phyloP scores from a whole-genome alignment of 2,329 filamentous ascomycete species.

The Incumbomyces delicatus region DNA sequence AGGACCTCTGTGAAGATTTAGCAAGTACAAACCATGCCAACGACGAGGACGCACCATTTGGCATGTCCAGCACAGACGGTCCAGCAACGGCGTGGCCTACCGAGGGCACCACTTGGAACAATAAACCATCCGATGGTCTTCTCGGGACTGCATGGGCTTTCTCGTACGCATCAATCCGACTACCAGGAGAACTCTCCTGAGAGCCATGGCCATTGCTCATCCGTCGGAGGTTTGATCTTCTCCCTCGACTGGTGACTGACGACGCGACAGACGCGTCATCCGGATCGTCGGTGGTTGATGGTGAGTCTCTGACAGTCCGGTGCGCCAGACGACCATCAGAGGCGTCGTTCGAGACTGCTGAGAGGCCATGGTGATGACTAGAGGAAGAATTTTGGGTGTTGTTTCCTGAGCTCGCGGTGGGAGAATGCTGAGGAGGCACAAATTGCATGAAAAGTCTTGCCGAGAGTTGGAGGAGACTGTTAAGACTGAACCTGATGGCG shows the following conservation, averaged over 20 bases:
- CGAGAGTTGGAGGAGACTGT: conserved; percentile 23
- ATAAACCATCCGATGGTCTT: conserved; percentile 32
- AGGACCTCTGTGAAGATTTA: conserved; percentile 60
- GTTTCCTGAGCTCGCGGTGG: conserved; percentile 34
- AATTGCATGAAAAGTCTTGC: conserved; percentile 55
- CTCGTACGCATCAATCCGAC: conserved; percentile 48
- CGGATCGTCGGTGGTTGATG: conserved; percentile 18
- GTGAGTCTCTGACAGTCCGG: conserved; percentile 29
- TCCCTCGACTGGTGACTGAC: conserved; percentile 18
- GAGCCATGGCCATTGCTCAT: conserved; percentile 21
- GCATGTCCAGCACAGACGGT: conserved; percentile 51
- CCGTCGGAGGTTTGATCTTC: conserved; percentile 20
- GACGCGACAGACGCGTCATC: conserved; percentile 21
- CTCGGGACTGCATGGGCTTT: conserved; percentile 31
- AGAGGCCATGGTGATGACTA: conserved; percentile 52
- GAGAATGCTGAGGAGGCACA: conserved; percentile 44
- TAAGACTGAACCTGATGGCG: conserved; percentile 48
- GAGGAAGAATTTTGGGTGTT: conserved; percentile 23
- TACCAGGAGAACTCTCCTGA: conserved; percentile 35
- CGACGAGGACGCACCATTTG: conserved; percentile 57
- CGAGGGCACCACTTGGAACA: conserved; percentile 43
- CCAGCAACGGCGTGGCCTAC: conserved; percentile 35
- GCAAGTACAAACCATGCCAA: conserved; percentile 6
- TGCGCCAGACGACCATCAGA: conserved; percentile 34
- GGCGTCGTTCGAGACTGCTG: conserved; percentile 33